These are phyloP conservation scores for Saprolegnia parasitica DNA, from an alignment of 352 stramenopile species.

Conservation along the genomic window DNA sequence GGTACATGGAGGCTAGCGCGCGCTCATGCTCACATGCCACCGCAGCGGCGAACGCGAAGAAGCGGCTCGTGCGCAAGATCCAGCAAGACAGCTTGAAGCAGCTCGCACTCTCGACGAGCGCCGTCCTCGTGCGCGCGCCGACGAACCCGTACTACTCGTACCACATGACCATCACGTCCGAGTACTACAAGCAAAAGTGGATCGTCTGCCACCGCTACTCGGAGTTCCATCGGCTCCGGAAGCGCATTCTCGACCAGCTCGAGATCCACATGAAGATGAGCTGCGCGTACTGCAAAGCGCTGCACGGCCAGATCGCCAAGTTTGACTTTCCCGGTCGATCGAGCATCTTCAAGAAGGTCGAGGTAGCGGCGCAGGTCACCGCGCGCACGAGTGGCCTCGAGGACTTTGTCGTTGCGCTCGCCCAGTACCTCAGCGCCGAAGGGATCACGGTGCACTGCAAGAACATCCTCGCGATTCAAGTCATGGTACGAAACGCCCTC, in stretches of 20 bases:
- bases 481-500: background rate
- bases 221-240: constrained; percentile 78
- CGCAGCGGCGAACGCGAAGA: constrained; percentile 47
- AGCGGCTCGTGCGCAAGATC: constrained; percentile 61
- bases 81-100: constrained; percentile 77
- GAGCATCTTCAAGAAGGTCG: constrained; percentile 55
- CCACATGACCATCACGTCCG: constrained; percentile 80
- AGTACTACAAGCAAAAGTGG: constrained; percentile 87
- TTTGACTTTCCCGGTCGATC: constrained; percentile 68
- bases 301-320: constrained; percentile 61
- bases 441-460: constrained; percentile 17
- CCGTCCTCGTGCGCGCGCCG: constrained; percentile 66
- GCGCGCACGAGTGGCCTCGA: constrained; percentile 63
- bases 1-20: background rate
- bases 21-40: background rate
- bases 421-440: constrained; percentile 49
- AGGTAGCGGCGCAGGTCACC: constrained; percentile 50
- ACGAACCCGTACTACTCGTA: constrained; percentile 82
- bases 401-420: constrained; percentile 72
- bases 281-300: constrained; percentile 47
- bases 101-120: constrained; percentile 59
- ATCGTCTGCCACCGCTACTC: constrained; percentile 86
- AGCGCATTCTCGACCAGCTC: constrained; percentile 57
- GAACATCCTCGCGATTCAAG: constrained; percentile 24
- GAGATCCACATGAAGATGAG: constrained; percentile 52